Evolutionary conservation across 495 filamentous ascomycete species (phyloP), one percentile per base, ranked within the genome.

Genomic region (Aspergillus cristatus): DNA sequence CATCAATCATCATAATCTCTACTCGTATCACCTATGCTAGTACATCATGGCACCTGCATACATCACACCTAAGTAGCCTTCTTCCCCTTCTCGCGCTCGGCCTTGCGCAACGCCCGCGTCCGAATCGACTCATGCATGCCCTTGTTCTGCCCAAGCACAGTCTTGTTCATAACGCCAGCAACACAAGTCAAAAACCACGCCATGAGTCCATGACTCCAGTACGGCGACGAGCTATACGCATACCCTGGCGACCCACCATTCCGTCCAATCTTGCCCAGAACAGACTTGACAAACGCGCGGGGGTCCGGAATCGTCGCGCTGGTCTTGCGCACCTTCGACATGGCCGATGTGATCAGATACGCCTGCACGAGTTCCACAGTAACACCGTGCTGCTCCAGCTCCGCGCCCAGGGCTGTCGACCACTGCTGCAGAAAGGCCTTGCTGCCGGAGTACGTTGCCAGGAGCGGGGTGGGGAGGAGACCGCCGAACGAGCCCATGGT

Each of bases 381-480:
- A 18, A 99, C 77, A 37, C 84, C 82, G 47, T 84, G 66, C 1
- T 75, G 75, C 45, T 79, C 77, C 16, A 97, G 71, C 61, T 99
- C 93, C 8, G 84, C 70, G 17, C 80, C 82, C 2, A 99, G 75
- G 28, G 93, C 76, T 3, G 77, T 79, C 32, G 86, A 94, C 93
- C 93, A 99, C 57, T 93, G 80, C 60, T 96, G 89, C 40, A 99
- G 74, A 74, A 99, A 99, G 16, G 93, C 90, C 68, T 99, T 99
- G 75, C 78, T 85, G 39, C 93, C 93, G 41, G 85, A 93, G 73
- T 99, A 99, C 6, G 90, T 96, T 14, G 93, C 91, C 12, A 99
- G 77, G 18, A 94, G 77, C 1, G 91, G 93, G 2, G 87, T 94
- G 13, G 93, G 93, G 41, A 91, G 67, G 42, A 87, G 73, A 39